phyloP scores from a whole-genome alignment of 2,329 filamentous ascomycete genomes.

The Xylariales sp. region DNA sequence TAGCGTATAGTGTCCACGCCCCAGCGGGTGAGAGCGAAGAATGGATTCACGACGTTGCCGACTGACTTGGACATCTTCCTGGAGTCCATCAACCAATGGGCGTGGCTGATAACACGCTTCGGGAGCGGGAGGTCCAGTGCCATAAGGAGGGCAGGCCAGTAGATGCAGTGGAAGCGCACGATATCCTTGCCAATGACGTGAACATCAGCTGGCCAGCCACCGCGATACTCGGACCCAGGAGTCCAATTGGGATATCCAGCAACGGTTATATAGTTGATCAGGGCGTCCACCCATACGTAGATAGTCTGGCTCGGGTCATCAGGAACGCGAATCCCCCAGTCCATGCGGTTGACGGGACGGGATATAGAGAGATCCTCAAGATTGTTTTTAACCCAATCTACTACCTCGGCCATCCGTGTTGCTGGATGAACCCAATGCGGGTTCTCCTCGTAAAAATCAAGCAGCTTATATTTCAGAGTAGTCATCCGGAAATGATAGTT shows the following conservation, averaged over 20 bases:
- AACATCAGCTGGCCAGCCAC: slow-evolving; percentile 84
- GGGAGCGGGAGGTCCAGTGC: slow-evolving; percentile 77
- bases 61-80: slow-evolving; percentile 96
- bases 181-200: slow-evolving; percentile 98
- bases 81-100: slow-evolving; percentile 89
- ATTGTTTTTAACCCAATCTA: slow-evolving; percentile 69
- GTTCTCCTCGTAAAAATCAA: slow-evolving; percentile 75
- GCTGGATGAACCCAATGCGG: slow-evolving; percentile 72
- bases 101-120: slow-evolving; percentile 78
- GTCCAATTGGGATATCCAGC: slow-evolving; percentile 76
- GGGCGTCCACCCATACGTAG: slow-evolving; percentile 96
- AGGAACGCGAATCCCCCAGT: slow-evolving; percentile 87
- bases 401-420: slow-evolving; percentile 71
- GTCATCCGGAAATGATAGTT: slow-evolving; percentile 96
- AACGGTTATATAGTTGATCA: slow-evolving; percentile 89
- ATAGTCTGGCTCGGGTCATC: slow-evolving; percentile 83
- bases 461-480: slow-evolving; percentile 70
- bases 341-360: slow-evolving; percentile 69
- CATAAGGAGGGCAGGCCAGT: slow-evolving; percentile 96
- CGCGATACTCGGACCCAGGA: slow-evolving; percentile 55
- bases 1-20: slow-evolving; percentile 84
- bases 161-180: slow-evolving; percentile 90
- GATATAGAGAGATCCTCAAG: slow-evolving; percentile 88
- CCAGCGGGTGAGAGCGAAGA: slow-evolving; percentile 84
- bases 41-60: slow-evolving; percentile 92